These are phyloP conservation scores for Pyrenophora teres DNA, from an alignment of 2,329 filamentous ascomycete genomes.

Conservation along the genomic window DNA sequence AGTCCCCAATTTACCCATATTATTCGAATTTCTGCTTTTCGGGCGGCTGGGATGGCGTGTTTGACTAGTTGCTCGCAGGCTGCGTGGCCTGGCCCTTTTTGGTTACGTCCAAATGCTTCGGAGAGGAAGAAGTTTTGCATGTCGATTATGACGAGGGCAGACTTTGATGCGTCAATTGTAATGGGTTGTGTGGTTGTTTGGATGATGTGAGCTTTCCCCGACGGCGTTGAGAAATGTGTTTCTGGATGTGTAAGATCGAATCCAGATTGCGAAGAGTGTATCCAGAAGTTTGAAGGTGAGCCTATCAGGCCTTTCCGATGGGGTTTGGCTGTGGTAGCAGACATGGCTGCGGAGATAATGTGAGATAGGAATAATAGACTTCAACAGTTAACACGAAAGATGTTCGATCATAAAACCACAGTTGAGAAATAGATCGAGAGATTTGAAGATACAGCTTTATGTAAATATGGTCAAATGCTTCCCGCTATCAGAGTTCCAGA, in stretches of 20 bases:
- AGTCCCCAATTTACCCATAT: conserved; percentile 52
- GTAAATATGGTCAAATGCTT: background rate
- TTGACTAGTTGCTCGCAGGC: conserved; percentile 40
- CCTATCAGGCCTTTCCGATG: conserved; percentile 50
- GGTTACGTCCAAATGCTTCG: conserved; percentile 26
- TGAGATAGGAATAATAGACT: no score
- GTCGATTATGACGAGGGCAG: conserved; percentile 50
- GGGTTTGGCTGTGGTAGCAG: conserved; percentile 1
- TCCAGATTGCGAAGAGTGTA: conserved; percentile 49
- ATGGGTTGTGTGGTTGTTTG: conserved; percentile 35
- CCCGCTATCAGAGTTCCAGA: conserved; percentile 14
- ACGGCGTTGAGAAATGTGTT: conserved; percentile 29
- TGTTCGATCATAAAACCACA: no score
- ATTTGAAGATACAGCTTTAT: background rate
- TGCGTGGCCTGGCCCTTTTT: conserved; percentile 23
- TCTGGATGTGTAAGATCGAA: conserved; percentile 55
- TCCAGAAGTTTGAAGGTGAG: conserved; percentile 51
- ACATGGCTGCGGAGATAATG: conserved; percentile 1
- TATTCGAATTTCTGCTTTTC: conserved; percentile 47
- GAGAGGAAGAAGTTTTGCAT: conserved; percentile 54
- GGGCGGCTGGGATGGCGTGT: conserved; percentile 47
- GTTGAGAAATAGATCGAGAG: no score
- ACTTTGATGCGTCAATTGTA: conserved; percentile 43
- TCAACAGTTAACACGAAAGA: no score
- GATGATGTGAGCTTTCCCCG: conserved; percentile 21